These are phyloP conservation scores for Tylopilus felleus DNA, from an alignment of 768 basidiomycete species.

Conservation along the genomic window DNA sequence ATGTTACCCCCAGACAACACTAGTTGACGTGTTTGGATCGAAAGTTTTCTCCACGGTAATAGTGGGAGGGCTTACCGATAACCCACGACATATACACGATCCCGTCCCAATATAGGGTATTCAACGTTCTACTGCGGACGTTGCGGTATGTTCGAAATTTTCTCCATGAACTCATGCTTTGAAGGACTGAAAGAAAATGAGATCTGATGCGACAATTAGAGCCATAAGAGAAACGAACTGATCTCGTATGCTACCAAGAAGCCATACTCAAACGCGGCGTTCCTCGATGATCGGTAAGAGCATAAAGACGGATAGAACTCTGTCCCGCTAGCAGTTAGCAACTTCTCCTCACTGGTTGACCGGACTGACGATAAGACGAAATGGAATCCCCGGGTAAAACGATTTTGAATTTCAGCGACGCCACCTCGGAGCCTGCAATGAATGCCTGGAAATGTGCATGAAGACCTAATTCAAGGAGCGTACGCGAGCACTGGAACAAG, in stretches of 20 bases:
- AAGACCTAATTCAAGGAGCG: too few relatives aligned
- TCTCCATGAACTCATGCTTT: slow-evolving; percentile 23
- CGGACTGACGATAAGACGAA: slow-evolving; percentile 20
- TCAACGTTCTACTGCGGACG: slow-evolving; percentile 13
- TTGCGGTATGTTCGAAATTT: slow-evolving; percentile 24
- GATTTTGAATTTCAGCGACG: slow-evolving; percentile 2
- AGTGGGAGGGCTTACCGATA: slow-evolving; percentile 11
- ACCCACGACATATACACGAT: slow-evolving; percentile 25
- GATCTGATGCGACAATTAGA: background rate
- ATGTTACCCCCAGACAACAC: slow-evolving; percentile 15
- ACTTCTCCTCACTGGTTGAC: background rate
- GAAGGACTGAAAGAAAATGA: slow-evolving; percentile 19
- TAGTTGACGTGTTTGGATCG: slow-evolving; percentile 1
- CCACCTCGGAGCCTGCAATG: slow-evolving; percentile 14
- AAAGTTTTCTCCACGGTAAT: background rate
- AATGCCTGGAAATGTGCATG: slow-evolving; percentile 11
- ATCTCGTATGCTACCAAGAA: slow-evolving; percentile 23
- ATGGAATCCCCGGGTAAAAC: slow-evolving; percentile 15
- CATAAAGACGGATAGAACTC: slow-evolving; percentile 21
- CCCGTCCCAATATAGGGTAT: slow-evolving; percentile 27
- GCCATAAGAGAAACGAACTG: slow-evolving; percentile 4
- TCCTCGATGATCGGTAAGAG: slow-evolving; percentile 15
- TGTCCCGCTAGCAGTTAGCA: background rate
- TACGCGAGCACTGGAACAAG: background rate
- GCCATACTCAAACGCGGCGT: slow-evolving; percentile 9